Evolutionary conservation across 1,284 basidiomycete species (phyloP), one percentile per base, ranked within the genome.

Genomic region (Fereydounia khargensis): DNA sequence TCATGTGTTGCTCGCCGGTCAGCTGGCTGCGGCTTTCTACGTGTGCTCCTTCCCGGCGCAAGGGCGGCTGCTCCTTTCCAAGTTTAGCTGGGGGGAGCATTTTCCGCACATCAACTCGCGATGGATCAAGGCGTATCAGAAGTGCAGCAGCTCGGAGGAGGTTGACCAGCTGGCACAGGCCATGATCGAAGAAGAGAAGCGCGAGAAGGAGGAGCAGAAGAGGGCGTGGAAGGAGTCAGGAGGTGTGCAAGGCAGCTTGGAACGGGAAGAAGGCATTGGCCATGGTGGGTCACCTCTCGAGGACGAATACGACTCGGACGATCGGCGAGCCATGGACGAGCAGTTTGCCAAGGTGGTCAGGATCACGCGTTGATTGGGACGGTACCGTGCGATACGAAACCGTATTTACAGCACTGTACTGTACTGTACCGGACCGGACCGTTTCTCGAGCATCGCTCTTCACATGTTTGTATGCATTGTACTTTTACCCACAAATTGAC

Each of bases 31-130:
- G 5, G 68, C 68, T 4, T 68, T 70, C 41, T 72, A 66, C 34
- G 30, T 72, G 10, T 64, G 60, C 44, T 42, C 43, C 10, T 58
- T 62, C 39, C 51, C 55, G 3, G 58, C 61, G 4, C 50, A 65
- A 14, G 70, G 68, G 0, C 39, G 67, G 23, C 35, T 61, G 42
- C 47, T 72, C 22, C 47, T 72, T 10, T 47, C 52, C 46, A 72
- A 70, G 39, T 72, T 72, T 35, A 65, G 65, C 0, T 72, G 68
- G 65, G 70, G 70, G 19, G 56, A 55, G 27, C 60, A 66, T 25
- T 72, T 72, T 35, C 65, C 65, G 2, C 49, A 49, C 28, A 45
- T 72, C 42, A 72, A 72, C 39, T 43, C 51, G 10, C 41, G 48
- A n/a, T 60, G 61, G 42, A 49, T 72, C 24, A 40, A 53, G 4